phyloP scores from a whole-genome alignment of 257 asterid species.

The Eustoma russellianum region DNA sequence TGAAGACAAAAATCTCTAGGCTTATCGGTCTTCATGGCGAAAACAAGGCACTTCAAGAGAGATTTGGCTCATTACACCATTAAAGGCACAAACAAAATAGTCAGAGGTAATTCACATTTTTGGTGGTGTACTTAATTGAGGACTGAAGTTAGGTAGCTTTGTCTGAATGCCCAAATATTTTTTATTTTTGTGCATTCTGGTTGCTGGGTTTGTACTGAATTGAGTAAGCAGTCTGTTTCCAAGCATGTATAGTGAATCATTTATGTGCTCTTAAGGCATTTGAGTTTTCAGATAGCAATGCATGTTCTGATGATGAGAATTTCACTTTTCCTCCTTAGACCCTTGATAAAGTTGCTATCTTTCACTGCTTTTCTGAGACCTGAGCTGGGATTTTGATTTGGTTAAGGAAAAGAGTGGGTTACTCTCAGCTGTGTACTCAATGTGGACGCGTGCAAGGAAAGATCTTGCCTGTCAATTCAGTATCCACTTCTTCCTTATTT shows the following conservation, averaged over 20 bases:
- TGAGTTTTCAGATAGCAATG: not conserved
- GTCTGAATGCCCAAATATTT: not conserved
- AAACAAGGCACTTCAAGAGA: slow-evolving; percentile 37
- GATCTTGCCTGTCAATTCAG: not conserved
- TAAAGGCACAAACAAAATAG: slow-evolving; percentile 46
- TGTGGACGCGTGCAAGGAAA: slow-evolving; percentile 8
- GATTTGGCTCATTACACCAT: slow-evolving; percentile 39
- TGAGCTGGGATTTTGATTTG: not conserved
- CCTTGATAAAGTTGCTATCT: not conserved
- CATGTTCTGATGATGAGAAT: not conserved
- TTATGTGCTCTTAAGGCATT: not conserved
- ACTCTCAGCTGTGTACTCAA: not conserved
- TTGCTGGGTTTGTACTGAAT: not conserved
- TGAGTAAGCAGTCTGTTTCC: slow-evolving; percentile 5
- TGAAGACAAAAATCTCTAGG: not conserved
- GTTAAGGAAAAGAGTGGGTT: not conserved
- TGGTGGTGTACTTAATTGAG: not conserved
- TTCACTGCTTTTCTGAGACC: not conserved
- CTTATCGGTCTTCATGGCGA: slow-evolving; percentile 30
- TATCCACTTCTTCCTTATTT: not conserved
- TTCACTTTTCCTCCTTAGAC: not conserved
- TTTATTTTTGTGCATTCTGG: not conserved
- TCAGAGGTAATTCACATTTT: slow-evolving; percentile 30
- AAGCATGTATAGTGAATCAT: slow-evolving; percentile 4
- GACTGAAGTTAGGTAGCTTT: too few species aligned